These are phyloP conservation scores for Nitzschia sp. DNA, from an alignment of 108 stramenopile species.

Conservation along the genomic window DNA sequence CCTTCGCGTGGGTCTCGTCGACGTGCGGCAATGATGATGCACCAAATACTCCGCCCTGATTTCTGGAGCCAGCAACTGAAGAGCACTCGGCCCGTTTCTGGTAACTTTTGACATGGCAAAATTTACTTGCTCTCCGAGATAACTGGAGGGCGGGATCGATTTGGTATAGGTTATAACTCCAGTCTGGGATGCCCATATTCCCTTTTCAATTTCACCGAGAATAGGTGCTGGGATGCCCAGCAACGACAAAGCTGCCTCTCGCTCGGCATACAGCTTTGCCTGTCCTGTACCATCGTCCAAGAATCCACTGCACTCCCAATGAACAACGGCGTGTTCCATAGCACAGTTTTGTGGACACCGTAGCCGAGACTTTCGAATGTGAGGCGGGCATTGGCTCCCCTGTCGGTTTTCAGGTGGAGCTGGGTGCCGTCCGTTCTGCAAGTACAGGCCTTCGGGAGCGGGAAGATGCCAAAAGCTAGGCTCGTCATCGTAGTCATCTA, in stretches of 20 bases:
- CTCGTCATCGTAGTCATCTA: conserved; percentile 12
- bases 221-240: conserved; percentile 40
- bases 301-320: conserved; percentile 87
- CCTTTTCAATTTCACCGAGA: conserved; percentile 58
- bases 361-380: neutral
- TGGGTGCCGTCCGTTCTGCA: no score
- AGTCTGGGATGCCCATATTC: conserved; percentile 52
- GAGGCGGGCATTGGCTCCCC: neutral
- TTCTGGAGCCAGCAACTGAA: conserved; percentile 28
- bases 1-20: conserved; percentile 24
- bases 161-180: conserved; percentile 63
- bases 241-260: conserved; percentile 70
- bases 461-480: conserved; percentile 50
- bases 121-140: conserved; percentile 41
- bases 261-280: conserved; percentile 81
- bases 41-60: conserved; percentile 67
- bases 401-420: neutral
- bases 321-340: conserved; percentile 38
- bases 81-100: neutral
- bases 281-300: conserved; percentile 87
- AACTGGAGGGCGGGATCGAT: conserved; percentile 49
- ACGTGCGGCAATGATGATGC: conserved; percentile 65
- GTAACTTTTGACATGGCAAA: neutral
- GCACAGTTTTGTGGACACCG: conserved; percentile 50
- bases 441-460: conserved; percentile 9